phyloP scores from a whole-genome alignment of 2,329 filamentous ascomycete species.

The Teratosphaeria zuluensis region DNA sequence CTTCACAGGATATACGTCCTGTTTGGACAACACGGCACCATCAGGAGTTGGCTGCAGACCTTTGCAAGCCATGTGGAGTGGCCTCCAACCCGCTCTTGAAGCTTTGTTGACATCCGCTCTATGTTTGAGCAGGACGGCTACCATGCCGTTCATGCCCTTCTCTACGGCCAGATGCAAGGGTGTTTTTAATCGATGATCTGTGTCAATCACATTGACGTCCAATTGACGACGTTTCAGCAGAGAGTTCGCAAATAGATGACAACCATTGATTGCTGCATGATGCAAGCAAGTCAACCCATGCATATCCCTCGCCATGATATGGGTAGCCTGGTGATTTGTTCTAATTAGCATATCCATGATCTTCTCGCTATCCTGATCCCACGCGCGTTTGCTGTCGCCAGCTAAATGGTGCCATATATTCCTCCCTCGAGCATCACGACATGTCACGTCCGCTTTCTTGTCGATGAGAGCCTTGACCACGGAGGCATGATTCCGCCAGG shows the following conservation, averaged over 20 bases:
- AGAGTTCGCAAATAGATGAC: not conserved
- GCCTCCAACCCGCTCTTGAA: slow-evolving; percentile 17
- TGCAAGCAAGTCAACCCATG: slow-evolving; percentile 11
- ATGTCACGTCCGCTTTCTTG: slow-evolving; percentile 5
- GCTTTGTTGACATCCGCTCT: slow-evolving; percentile 6
- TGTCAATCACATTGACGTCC: slow-evolving; percentile 6
- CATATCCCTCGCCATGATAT: slow-evolving; percentile 5
- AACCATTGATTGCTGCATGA: slow-evolving; percentile 8
- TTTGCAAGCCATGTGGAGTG: slow-evolving; percentile 15
- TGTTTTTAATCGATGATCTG: slow-evolving; percentile 14
- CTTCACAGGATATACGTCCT: too few relatives aligned
- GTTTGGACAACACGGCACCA: too few relatives aligned
- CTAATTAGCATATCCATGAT: slow-evolving; percentile 2
- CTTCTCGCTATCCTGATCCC: not conserved
- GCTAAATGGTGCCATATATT: slow-evolving; percentile 32
- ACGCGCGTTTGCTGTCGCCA: slow-evolving; percentile 23
- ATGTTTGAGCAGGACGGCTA: slow-evolving; percentile 8
- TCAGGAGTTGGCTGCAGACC: too few relatives aligned
- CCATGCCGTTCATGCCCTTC: slow-evolving; percentile 5
- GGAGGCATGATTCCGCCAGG: slow-evolving; percentile 32
- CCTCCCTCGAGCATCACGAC: slow-evolving; percentile 6
- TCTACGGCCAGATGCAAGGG: slow-evolving; percentile 5
- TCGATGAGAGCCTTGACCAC: slow-evolving; percentile 28
- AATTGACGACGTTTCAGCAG: not conserved
- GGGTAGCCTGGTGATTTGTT: not conserved